Conservation (phyloP, 2,329 filamentous ascomycete genomes). For the Epichloe typhina region DNA sequence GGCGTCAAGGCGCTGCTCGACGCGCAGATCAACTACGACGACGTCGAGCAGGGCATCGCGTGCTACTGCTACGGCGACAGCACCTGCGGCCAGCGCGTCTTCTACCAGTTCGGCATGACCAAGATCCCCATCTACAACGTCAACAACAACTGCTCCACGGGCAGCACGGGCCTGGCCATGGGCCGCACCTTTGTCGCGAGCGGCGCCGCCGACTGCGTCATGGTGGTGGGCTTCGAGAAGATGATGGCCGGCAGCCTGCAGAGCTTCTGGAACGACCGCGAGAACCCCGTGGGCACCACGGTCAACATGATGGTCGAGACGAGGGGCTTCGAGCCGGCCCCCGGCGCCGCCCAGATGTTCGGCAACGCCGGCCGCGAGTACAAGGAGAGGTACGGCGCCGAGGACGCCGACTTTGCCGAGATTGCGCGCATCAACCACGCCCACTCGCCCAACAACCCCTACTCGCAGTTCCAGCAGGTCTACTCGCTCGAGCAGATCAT, state of each 20-base stretch:
- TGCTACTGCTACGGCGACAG: conserved; percentile 97
- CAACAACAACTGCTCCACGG: conserved; percentile 97
- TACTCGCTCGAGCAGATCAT: conserved; percentile 79
- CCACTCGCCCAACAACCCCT: conserved; percentile 85
- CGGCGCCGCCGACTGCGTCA: conserved; percentile 73
- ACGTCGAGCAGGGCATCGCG: conserved; percentile 88
- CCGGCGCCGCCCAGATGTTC: conserved; percentile 86
- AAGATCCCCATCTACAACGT: conserved; percentile 94
- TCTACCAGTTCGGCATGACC: conserved; percentile 98
- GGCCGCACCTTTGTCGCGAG: conserved; percentile 66
- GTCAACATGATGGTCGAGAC: conserved; percentile 72
- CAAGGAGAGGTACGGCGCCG: conserved; percentile 89
- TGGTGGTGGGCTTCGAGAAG: conserved; percentile 95
- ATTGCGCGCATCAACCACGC: conserved; percentile 88
- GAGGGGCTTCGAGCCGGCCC: conserved; percentile 66
- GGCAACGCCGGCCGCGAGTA: conserved; percentile 90
- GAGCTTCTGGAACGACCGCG: conserved; percentile 71
- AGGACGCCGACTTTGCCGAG: conserved; percentile 77
- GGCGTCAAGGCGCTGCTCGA: conserved; percentile 76
- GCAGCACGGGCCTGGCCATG: conserved; percentile 81
- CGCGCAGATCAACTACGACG: conserved; percentile 89
- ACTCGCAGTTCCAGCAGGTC: conserved; percentile 92
- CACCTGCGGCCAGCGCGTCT: conserved; percentile 89
- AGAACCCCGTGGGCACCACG: conserved; percentile 64
- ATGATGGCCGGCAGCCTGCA: conserved; percentile 89